Percentiles rank a stretch among this genome's conserved stretches.
Evolutionary conservation across 106 monocot genomes (phyloP).

Genomic region (Gastrodia elata): DNA sequence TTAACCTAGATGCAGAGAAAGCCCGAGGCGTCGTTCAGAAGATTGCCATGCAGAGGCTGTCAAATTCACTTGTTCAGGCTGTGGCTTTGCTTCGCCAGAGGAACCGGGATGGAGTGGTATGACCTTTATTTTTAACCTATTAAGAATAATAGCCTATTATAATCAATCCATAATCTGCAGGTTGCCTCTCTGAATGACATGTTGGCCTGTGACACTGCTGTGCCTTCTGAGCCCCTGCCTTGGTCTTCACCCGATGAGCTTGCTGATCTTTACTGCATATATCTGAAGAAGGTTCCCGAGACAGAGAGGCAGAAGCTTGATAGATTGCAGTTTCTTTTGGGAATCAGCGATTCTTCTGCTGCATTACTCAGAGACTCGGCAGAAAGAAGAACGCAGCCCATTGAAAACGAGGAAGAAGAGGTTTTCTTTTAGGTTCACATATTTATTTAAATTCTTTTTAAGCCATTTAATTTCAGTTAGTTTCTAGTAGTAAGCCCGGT

Average conservation of each 20-base stretch:
- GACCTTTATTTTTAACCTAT: slow-evolving; percentile 7
- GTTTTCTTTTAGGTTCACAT: slow-evolving; percentile 72
- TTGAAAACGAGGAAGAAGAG: slow-evolving; percentile 71
- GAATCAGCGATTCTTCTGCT: slow-evolving; percentile 62
- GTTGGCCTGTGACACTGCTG: slow-evolving; percentile 68
- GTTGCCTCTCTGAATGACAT: slow-evolving; percentile 68
- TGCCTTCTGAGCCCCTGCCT: slow-evolving; percentile 54
- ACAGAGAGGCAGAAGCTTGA: slow-evolving; percentile 70
- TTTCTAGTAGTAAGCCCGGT: neutral
- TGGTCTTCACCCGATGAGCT: slow-evolving; percentile 80
- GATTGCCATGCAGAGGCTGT: slow-evolving; percentile 62
- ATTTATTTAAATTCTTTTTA: neutral
- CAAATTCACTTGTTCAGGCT: slow-evolving; percentile 84
- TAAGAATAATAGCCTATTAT: too few species aligned
- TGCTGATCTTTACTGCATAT: slow-evolving; percentile 60
- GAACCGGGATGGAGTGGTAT: slow-evolving; percentile 83
- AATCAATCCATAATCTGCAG: slow-evolving; percentile 21
- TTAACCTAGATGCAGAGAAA: slow-evolving; percentile 58
- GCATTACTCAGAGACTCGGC: slow-evolving; percentile 48
- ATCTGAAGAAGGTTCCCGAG: slow-evolving; percentile 78
- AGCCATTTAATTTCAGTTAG: slow-evolving; percentile 19
- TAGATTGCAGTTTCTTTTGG: slow-evolving; percentile 72
- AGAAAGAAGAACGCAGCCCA: slow-evolving; percentile 42
- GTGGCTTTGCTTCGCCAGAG: slow-evolving; percentile 69
- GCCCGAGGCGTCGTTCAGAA: slow-evolving; percentile 73